Evolutionary conservation across 805 yeast species (phyloP), one percentile per base, ranked within the genome.

Genomic region (Candida patagonica): DNA sequence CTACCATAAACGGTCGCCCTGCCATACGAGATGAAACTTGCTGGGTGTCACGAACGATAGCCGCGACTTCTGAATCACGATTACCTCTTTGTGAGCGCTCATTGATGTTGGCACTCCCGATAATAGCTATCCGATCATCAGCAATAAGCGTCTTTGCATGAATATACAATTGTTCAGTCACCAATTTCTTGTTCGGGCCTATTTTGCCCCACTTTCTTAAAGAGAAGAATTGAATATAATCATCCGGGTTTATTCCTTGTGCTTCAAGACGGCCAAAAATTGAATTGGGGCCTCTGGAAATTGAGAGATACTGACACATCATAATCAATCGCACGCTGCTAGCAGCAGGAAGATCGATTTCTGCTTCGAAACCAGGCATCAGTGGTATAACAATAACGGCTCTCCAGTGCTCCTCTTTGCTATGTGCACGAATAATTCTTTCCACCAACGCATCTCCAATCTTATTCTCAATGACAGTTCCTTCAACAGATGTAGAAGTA

Each of bases 361-460:
- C 83, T 21, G 95, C 78, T 32, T 50, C 55, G 59, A 94, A 92
- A 0, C 98, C 99, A 1, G 99, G 99, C 92, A 92, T 86, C 49
- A 92, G 67, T 2, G 99, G 99, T 46, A 92, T 86, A 8, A 92
- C 71, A 45, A 92, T 80, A 20, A 86, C 74, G 1, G 97, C 97
- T 46, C 78, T 79, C 99, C 99, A 92, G 8, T 66, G 60, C 40
- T 76, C 80, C 4, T 76, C 75, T 44, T 79, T 82, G 44, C 74
- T 72, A 55, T 84, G 82, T 0, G 98, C 98, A 35, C 87, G 71
- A 25, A 88, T 81, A 41, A 89, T 88, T 53, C 99, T 71, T 59
- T 92, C 97, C n/a, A 92, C 97, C 33, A 92, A 67, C 0, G 99
- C 99, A 67, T 89, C 95, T 30, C 95, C 98, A 48, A 92, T 82